Evolutionary conservation across 148 eudicot genomes (phyloP), one percentile per base, ranked within the genome.

Genomic region (Persicaria maculosa): DNA sequence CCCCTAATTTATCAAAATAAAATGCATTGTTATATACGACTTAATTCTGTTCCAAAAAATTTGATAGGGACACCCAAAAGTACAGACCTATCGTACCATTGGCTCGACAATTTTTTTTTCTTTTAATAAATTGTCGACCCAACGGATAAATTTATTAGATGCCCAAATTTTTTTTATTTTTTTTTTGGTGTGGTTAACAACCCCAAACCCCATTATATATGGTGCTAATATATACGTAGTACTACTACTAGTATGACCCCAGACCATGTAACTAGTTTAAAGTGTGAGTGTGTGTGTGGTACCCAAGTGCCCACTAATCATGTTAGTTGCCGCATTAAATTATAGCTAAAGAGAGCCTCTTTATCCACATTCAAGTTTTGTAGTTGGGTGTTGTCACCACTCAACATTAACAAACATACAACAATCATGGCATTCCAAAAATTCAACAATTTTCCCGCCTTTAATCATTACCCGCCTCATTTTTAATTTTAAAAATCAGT

Each of bases 381-480:
- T 31, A 31, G 40, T 31, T 31, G 40, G 40, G 40, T 50, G 31
- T 57, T 19, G 44, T 36, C 47, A 12, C 45, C 46, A 65, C 47
- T 65, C 40, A 65, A 11, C 46, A 65, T 65, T 65, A 40, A 65
- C 70, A 65, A 65, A 65, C 9, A 65, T 5, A 65, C 70, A 14
- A 40, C 40, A 65, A 65, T 65, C 46, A 65, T 65, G 43, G 68
- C 17, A 6, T 44, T 43, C 15, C 70, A 45, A 65, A 31, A 62
- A 10, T 61, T 17, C 31, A 57, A 17, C 31, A 6, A 1, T 40
- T 8, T 59, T 59, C 43, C 67, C 4, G 25, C 67, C 67, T 59
- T 59, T 59, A 59, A 59, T 57, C 64, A 57, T 57, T 31, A 57
- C 64, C 64, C 7, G 6, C 25, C 5, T 40, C 25, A 20, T 4